These are phyloP conservation scores for Phytophthora lateralis DNA, from an alignment of 352 stramenopile species.

Conservation along the genomic window DNA sequence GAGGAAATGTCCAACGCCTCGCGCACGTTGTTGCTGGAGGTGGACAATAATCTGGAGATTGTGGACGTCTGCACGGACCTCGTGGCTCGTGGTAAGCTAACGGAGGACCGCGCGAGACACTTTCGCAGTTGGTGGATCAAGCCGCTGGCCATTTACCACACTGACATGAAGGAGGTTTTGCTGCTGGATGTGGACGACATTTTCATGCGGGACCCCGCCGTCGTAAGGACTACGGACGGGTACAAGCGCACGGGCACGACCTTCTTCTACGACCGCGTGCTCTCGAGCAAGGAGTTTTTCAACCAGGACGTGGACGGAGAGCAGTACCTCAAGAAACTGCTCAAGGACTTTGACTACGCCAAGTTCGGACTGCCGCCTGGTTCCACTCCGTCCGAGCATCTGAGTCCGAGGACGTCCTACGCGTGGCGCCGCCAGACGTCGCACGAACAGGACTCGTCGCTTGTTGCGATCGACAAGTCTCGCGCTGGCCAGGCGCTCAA, in stretches of 20 bases:
- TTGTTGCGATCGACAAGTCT: slow-evolving; percentile 58
- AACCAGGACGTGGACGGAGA: slow-evolving; percentile 46
- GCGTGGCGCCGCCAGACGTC: slow-evolving; percentile 40
- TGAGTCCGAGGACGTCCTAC: slow-evolving; percentile 30
- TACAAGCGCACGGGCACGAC: slow-evolving; percentile 55
- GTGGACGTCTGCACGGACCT: slow-evolving; percentile 56
- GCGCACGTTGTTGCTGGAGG: slow-evolving; percentile 24
- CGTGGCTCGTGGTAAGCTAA: slow-evolving; percentile 28
- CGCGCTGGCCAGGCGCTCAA: slow-evolving; percentile 39
- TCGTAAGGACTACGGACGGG: slow-evolving; percentile 42
- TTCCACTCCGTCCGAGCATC: slow-evolving; percentile 33
- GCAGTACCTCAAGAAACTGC: slow-evolving; percentile 41
- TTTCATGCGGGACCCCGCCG: slow-evolving; percentile 48
- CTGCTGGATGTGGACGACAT: slow-evolving; percentile 62
- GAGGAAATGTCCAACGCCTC: slow-evolving; percentile 40
- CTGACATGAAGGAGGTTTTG: slow-evolving; percentile 48
- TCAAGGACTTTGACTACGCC: slow-evolving; percentile 49
- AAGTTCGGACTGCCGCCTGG: slow-evolving; percentile 32
- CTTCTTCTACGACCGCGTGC: slow-evolving; percentile 77
- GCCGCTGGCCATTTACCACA: slow-evolving; percentile 59
- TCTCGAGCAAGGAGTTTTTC: slow-evolving; percentile 56
- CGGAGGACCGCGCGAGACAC: slow-evolving; percentile 35
- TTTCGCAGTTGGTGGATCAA: slow-evolving; percentile 77
- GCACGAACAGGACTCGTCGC: slow-evolving; percentile 67
- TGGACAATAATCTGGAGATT: slow-evolving; percentile 43